These are phyloP conservation scores for Plenodomus lindquistii DNA, from an alignment of 2,329 filamentous ascomycete species.

Conservation along the genomic window DNA sequence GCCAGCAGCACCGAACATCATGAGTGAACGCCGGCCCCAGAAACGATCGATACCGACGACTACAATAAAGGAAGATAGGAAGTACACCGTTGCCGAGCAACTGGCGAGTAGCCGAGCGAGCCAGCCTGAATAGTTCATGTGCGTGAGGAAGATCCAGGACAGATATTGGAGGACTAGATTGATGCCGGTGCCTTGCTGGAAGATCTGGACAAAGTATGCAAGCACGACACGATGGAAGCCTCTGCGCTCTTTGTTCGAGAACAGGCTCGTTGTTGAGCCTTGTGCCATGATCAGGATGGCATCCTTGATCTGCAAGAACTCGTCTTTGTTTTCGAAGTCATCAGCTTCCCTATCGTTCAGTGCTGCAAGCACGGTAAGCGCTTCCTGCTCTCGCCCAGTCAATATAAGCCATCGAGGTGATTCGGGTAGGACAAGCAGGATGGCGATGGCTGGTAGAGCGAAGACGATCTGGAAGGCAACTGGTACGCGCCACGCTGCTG, in stretches of 20 bases:
- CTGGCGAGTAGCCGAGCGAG: constrained; percentile 48
- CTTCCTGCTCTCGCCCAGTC: constrained; percentile 56
- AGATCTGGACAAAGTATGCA: constrained; percentile 48
- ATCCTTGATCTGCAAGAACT: constrained; percentile 48
- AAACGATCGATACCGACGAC: constrained; percentile 44
- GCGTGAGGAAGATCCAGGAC: constrained; percentile 56
- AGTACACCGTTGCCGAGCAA: constrained; percentile 45
- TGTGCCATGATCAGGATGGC: constrained; percentile 37
- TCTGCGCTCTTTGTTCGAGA: constrained; percentile 42
- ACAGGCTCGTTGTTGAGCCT: constrained; percentile 26
- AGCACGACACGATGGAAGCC: constrained; percentile 49
- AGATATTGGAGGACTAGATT: constrained; percentile 44
- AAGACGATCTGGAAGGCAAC: constrained; percentile 63
- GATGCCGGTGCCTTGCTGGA: constrained; percentile 48
- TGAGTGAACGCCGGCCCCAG: constrained; percentile 39
- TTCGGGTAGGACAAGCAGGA: constrained; percentile 57
- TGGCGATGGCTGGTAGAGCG: constrained; percentile 58
- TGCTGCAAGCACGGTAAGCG: constrained; percentile 34
- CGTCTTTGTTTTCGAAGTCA: constrained; percentile 36
- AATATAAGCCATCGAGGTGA: constrained; percentile 63
- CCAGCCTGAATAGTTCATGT: constrained; percentile 53
- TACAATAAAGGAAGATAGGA: constrained; percentile 42
- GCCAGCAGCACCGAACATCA: constrained; percentile 43
- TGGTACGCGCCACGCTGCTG: constrained; percentile 57
- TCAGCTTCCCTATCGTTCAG: constrained; percentile 33